phyloP scores from a whole-genome alignment of 1,284 basidiomycete species.

The Volvariella surrecta region DNA sequence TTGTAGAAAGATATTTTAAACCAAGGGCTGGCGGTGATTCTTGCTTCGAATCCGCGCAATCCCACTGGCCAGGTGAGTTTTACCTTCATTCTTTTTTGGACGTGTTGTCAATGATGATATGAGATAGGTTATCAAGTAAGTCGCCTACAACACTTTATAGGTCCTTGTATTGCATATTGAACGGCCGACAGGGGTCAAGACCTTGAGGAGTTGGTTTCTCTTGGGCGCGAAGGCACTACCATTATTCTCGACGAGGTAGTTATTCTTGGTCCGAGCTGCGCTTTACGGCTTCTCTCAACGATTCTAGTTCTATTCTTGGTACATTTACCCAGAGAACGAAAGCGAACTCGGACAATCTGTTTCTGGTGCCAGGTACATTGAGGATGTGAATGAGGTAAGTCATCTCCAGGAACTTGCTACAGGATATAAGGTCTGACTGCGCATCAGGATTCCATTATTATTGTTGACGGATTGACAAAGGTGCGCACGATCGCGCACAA shows the following conservation, averaged over 20 bases:
- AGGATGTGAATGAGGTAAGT: constrained; percentile 73
- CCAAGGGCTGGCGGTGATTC: constrained; percentile 79
- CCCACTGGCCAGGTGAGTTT: constrained; percentile 71
- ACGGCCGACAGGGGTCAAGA: constrained; percentile 54
- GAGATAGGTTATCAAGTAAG: constrained; percentile 34
- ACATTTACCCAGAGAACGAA: constrained; percentile 78
- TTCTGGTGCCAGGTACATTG: constrained; percentile 77
- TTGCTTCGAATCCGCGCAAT: constrained; percentile 88
- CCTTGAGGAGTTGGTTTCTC: constrained; percentile 69
- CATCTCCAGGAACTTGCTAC: background rate
- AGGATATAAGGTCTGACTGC: constrained; percentile 1
- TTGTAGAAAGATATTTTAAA: constrained; percentile 63
- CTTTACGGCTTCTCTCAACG: background rate
- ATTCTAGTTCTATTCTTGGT: constrained; percentile 82
- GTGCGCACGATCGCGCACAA: constrained; percentile 36
- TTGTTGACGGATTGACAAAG: constrained; percentile 92
- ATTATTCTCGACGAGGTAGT: constrained; percentile 83
- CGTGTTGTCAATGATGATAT: background rate
- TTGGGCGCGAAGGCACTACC: constrained; percentile 70
- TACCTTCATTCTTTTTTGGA: background rate
- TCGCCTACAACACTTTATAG: constrained; percentile 4
- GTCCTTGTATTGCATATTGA: constrained; percentile 2
- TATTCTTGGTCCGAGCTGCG: constrained; percentile 8
- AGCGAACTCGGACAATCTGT: constrained; percentile 71
- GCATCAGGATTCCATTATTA: constrained; percentile 61